Percentiles rank a stretch among this genome's conserved stretches.
These are phyloP conservation scores for Geosmithia morbida DNA, from an alignment of 2,329 filamentous ascomycete species.

Conservation along the genomic window DNA sequence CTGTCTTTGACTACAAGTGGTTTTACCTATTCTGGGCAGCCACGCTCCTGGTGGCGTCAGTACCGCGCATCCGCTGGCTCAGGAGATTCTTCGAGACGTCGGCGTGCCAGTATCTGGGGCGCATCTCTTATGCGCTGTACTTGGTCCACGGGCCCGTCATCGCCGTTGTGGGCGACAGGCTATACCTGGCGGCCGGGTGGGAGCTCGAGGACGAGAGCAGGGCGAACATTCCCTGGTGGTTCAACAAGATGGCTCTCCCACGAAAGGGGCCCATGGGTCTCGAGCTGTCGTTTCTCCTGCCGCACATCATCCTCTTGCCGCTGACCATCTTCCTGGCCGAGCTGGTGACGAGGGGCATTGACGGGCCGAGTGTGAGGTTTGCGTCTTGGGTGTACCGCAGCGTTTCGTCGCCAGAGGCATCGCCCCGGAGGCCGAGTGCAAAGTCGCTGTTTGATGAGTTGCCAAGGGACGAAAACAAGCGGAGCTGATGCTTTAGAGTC, in stretches of 20 bases:
- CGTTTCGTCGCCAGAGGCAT: constrained; percentile 8
- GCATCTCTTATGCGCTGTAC: constrained; percentile 48
- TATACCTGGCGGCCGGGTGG: constrained; percentile 49
- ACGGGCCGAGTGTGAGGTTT: constrained; percentile 45
- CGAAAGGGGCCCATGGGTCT: constrained; percentile 43
- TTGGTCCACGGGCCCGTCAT: constrained; percentile 50
- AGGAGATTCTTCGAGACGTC: constrained; percentile 42
- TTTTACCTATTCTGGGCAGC: constrained; percentile 52
- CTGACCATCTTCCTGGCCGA: constrained; percentile 45
- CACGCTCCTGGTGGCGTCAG: constrained; percentile 36
- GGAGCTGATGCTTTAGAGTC: not conserved
- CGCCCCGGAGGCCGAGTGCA: constrained; percentile 5
- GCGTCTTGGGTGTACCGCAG: constrained; percentile 41
- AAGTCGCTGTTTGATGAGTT: constrained; percentile 2
- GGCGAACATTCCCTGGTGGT: constrained; percentile 39
- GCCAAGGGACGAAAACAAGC: not conserved
- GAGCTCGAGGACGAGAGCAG: constrained; percentile 26
- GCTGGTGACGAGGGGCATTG: constrained; percentile 37
- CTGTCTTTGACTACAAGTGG: constrained; percentile 52
- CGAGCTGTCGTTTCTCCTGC: constrained; percentile 42
- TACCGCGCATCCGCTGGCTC: constrained; percentile 43
- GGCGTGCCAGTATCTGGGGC: constrained; percentile 47
- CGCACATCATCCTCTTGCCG: constrained; percentile 45
- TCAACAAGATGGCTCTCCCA: constrained; percentile 38
- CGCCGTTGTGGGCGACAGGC: constrained; percentile 42